Evolutionary conservation across 2,329 filamentous ascomycete species (phyloP), one percentile per base, ranked within the genome.

Genomic region (Didymella pinodella): DNA sequence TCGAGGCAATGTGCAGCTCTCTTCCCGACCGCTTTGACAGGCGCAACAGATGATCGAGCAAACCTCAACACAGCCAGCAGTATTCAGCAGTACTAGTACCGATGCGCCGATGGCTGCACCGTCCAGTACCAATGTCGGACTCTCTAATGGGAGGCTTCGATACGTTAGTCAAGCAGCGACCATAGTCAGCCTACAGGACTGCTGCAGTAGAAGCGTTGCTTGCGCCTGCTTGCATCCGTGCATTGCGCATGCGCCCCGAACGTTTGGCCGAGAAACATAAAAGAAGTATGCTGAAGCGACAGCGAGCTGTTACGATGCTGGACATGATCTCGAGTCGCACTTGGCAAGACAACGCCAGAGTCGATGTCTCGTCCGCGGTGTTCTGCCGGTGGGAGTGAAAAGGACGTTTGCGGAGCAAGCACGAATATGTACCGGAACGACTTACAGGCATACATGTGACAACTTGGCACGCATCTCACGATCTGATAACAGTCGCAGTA

Each of bases 351-450:
- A 46, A 14, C 12, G 14, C 1, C 18, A 46, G 26, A 32, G 7
- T 25, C 4, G 12, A 48, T 29, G 22, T 34, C n/a, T 34, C 18
- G 45, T 32, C 8, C n/a, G 29, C 29, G n/a, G 2, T 40, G 14
- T 54, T 38, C 16, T 28, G 28, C 38, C 31, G 20, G 41, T 52
- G 14, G 32, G 28, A 22, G 14, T 18, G 36, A 16, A 8, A n/a
- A 52, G 56, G 56, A 48, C 34, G 51, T 54, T 54, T 59, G 50
- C 56, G 56, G 56, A 51, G 48, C 40, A 18, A 41, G 56, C 56
- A 59, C 56, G 56, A 59, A 51, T 50, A 59, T 54, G 46, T 20
- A 29, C 50, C 56, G 56, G 56, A 59, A 59, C 46, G 14, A 14
- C 8, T 25, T 34, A 34, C 31, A 40, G 41, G 28, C 34, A 44